A percentile compares a stretch with the other conserved stretches of the same genome.
Evolutionary conservation across 2,329 filamentous ascomycete species (phyloP).

Genomic region (Monilinia fructigena): DNA sequence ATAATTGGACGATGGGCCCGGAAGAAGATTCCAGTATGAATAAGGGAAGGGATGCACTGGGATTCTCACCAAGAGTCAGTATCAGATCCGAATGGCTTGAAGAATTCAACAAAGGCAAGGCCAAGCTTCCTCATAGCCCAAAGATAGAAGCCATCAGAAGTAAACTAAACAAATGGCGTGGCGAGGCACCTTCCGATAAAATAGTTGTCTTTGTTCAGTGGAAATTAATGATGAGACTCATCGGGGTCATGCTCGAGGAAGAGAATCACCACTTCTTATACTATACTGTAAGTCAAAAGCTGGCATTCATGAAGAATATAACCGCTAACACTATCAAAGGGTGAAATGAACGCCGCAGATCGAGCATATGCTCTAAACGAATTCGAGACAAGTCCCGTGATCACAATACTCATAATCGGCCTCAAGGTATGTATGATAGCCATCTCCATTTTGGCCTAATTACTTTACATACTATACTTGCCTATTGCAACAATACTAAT

Average conservation of each 20-base stretch:
- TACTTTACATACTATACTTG: no score
- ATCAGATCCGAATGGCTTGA: slow-evolving; percentile 12
- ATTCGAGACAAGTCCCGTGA: neutral
- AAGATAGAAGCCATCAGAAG: slow-evolving; percentile 4
- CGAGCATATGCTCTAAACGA: neutral
- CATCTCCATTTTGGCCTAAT: no score
- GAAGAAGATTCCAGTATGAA: neutral
- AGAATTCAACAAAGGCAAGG: neutral
- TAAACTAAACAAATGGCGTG: neutral
- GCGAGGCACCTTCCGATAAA: slow-evolving; percentile 1
- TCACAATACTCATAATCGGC: slow-evolving; percentile 4
- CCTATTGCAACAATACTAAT: no score
- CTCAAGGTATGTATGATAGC: neutral
- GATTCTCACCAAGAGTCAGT: neutral
- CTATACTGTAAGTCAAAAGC: neutral
- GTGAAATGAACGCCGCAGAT: neutral
- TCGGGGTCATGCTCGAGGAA: slow-evolving; percentile 10
- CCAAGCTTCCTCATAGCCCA: neutral
- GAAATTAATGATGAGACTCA: slow-evolving; percentile 10
- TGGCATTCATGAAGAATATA: neutral
- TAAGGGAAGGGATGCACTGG: neutral
- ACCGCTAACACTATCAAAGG: neutral
- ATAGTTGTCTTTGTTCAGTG: slow-evolving; percentile 15
- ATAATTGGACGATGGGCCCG: neutral
- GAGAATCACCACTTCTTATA: neutral